Evolutionary conservation across 306 rosid genomes (phyloP).

Genomic region (Cicer arietinum): DNA sequence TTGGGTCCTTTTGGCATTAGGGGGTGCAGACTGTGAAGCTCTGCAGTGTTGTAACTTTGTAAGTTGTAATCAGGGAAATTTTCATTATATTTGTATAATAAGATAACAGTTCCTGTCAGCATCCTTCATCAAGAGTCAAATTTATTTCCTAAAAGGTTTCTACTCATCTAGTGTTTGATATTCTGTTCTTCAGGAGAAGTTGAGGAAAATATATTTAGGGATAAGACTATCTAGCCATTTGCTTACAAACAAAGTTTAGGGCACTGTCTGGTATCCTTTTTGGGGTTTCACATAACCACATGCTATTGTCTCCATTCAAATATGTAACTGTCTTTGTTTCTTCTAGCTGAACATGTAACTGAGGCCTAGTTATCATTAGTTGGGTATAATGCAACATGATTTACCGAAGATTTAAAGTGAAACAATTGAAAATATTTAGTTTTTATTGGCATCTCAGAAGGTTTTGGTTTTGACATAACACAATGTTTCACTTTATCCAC

Average conservation of each 20-base stretch:
- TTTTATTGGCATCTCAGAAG: neutral
- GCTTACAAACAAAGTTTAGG: conserved; percentile 10
- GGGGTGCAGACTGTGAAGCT: neutral
- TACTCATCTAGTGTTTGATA: neutral
- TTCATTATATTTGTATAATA: neutral
- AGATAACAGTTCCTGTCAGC: conserved; percentile 1
- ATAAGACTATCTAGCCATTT: conserved; percentile 32
- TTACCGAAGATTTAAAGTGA: conserved; percentile 10
- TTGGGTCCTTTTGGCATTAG: conserved; percentile 9
- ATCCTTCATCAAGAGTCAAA: conserved; percentile 32
- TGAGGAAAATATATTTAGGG: conserved; percentile 5
- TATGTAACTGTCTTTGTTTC: neutral
- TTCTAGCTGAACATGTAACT: conserved; percentile 18
- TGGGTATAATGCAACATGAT: conserved; percentile 2
- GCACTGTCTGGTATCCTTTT: conserved; percentile 7
- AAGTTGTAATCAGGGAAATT: neutral
- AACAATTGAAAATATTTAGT: neutral
- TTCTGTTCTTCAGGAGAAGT: conserved; percentile 26
- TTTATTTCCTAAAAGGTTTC: neutral
- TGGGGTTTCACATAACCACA: conserved; percentile 1
- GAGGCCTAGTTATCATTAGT: neutral
- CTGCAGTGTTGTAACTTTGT: neutral
- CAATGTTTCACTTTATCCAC: conserved; percentile 12
- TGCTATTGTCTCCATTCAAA: conserved; percentile 33
- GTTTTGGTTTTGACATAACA: conserved; percentile 9